phyloP scores from a whole-genome alignment of 2,329 filamentous ascomycete genomes.

The Apiospora arundinis region DNA sequence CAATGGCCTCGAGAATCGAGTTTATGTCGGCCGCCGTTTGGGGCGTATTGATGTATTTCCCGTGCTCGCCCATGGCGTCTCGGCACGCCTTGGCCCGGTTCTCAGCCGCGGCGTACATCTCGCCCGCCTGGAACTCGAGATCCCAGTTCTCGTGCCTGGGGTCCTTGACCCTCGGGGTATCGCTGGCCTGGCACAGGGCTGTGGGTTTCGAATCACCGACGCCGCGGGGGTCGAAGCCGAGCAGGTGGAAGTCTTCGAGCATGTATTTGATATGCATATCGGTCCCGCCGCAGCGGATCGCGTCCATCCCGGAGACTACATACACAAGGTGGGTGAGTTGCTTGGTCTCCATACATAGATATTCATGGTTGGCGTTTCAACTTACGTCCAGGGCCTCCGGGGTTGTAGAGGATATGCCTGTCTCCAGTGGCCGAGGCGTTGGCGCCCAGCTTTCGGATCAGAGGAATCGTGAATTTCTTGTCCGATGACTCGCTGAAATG shows the following conservation, averaged over 20 bases:
- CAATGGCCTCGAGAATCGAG: background rate
- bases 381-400: background rate
- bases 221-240: background rate
- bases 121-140: conserved; percentile 20
- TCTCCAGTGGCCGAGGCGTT: background rate
- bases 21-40: conserved; percentile 34
- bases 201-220: background rate
- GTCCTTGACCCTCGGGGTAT: too few relatives aligned
- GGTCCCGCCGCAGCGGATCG: background rate
- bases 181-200: too few relatives aligned
- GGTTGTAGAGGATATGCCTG: background rate
- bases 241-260: background rate
- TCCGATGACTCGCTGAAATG: background rate
- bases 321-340: background rate
- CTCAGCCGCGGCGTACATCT: conserved; percentile 48
- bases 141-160: too few relatives aligned
- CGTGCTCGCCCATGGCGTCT: conserved; percentile 53
- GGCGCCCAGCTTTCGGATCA: background rate
- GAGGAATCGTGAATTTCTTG: background rate
- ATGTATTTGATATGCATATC: background rate
- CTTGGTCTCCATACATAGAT: background rate
- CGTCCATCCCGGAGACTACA: background rate
- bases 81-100: conserved; percentile 49
- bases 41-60: conserved; percentile 53
- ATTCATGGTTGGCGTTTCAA: background rate